Percentiles rank a stretch among this genome's conserved stretches.
phyloP scores from a whole-genome alignment of 164 flowering plant genomes.

The Tetracentron sinense region DNA sequence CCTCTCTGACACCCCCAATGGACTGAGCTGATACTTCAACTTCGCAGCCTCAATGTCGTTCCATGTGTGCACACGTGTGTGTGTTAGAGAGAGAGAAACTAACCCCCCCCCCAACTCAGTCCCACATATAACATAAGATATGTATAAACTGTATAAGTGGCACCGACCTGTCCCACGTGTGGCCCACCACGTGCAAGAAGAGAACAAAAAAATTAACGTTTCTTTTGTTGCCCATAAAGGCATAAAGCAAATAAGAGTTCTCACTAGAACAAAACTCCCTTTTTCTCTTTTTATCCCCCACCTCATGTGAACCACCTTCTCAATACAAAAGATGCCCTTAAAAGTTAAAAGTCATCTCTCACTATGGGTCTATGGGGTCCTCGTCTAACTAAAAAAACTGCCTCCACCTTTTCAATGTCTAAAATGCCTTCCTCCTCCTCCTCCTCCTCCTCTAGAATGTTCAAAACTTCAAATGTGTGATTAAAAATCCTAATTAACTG shows the following conservation, averaged over 20 bases:
- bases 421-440: neutral
- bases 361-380: neutral
- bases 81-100: too few relatives aligned
- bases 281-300: slow-evolving; percentile 7
- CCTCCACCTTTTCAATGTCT: neutral
- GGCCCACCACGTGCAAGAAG: slow-evolving; percentile 15
- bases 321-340: neutral
- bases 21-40: too few relatives aligned
- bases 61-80: too few relatives aligned
- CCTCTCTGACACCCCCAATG: too few relatives aligned
- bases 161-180: slow-evolving; percentile 14
- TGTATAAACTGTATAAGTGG: neutral
- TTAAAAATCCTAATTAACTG: too few relatives aligned
- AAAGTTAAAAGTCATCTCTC: neutral
- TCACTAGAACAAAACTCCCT: slow-evolving; percentile 1
- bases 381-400: neutral
- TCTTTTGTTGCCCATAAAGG: neutral
- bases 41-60: too few relatives aligned
- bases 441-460: too few relatives aligned
- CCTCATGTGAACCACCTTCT: slow-evolving; percentile 17
- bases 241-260: too few relatives aligned
- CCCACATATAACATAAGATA: too few relatives aligned
- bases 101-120: too few relatives aligned
- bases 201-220: neutral
- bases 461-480: too few relatives aligned